Conservation (phyloP, 2,329 filamentous ascomycete species). For the Pseudopyricularia cyperi region DNA sequence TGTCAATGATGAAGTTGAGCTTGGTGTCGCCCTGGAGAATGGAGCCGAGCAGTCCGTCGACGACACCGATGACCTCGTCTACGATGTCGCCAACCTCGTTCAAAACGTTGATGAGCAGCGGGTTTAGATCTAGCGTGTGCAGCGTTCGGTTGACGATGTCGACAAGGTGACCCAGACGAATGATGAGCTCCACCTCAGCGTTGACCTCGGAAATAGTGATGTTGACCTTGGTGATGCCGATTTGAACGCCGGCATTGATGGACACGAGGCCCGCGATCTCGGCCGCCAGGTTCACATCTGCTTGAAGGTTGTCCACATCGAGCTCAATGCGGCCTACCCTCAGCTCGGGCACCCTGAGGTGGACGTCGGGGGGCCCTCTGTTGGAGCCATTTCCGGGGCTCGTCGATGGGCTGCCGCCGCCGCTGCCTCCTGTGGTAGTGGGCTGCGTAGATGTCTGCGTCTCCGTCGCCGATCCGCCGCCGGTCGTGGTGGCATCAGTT, state of each 20-base stretch:
- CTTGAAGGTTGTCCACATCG: slow-evolving; percentile 43
- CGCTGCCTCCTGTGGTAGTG: slow-evolving; percentile 9
- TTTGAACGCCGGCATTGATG: slow-evolving; percentile 39
- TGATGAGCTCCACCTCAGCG: slow-evolving; percentile 44
- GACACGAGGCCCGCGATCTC: slow-evolving; percentile 44
- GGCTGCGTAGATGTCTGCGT: slow-evolving; percentile 9
- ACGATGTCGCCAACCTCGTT: slow-evolving; percentile 39
- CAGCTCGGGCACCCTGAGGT: slow-evolving; percentile 42
- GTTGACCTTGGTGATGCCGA: slow-evolving; percentile 37
- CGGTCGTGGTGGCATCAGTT: neutral
- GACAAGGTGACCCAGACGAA: slow-evolving; percentile 45
- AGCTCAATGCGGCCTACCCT: slow-evolving; percentile 47
- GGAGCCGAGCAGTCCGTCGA: slow-evolving; percentile 44
- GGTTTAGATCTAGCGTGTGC: slow-evolving; percentile 45
- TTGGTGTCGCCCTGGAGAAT: slow-evolving; percentile 41
- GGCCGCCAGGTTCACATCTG: slow-evolving; percentile 47
- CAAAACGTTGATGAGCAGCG: slow-evolving; percentile 41
- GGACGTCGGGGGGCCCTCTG: slow-evolving; percentile 34
- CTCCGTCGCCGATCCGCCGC: neutral
- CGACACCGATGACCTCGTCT: slow-evolving; percentile 38
- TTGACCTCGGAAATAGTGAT: slow-evolving; percentile 48
- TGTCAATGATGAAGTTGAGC: slow-evolving; percentile 44
- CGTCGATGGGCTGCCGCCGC: slow-evolving; percentile 1
- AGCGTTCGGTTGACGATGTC: slow-evolving; percentile 49
- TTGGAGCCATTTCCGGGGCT: slow-evolving; percentile 17